Evolutionary conservation across 345 rosid species (phyloP).

Genomic region (Salix dunnii): DNA sequence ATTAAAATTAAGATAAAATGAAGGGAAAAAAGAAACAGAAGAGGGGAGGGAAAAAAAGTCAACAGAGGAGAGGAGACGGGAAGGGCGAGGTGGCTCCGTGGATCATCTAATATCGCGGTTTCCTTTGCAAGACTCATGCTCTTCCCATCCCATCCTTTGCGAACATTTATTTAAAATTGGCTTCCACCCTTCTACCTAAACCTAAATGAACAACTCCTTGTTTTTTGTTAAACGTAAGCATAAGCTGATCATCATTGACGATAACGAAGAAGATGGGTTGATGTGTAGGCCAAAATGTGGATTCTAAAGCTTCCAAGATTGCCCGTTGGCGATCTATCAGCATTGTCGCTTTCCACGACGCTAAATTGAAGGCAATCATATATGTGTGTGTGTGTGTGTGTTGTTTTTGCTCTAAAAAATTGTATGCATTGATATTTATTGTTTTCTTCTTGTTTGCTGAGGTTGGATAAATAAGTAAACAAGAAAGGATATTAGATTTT

Average conservation of each 20-base stretch:
- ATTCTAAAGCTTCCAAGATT: constrained; percentile 60
- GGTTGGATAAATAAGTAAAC: not conserved
- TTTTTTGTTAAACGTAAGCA: not conserved
- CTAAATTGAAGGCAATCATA: constrained; percentile 72
- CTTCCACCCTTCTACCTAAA: not conserved
- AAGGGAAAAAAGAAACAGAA: no score
- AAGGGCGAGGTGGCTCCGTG: not conserved
- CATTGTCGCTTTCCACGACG: constrained; percentile 82
- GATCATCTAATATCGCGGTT: not conserved
- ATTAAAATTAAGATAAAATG: not conserved
- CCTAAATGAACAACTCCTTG: not conserved
- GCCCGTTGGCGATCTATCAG: constrained; percentile 97
- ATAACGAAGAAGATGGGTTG: constrained; percentile 60
- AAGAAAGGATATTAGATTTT: not conserved
- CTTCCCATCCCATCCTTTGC: not conserved
- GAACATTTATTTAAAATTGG: not conserved
- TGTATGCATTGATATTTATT: not conserved
- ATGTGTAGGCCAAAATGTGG: constrained; percentile 62
- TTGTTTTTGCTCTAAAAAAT: not conserved
- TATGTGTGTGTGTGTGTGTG: not conserved
- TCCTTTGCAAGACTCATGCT: not conserved
- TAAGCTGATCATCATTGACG: not conserved
- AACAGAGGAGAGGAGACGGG: not conserved
- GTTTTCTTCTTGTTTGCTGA: not conserved
- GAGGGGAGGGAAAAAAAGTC: not conserved